Conservation (phyloP, 2,329 filamentous ascomycete genomes). For the Botrytis medusae region DNA sequence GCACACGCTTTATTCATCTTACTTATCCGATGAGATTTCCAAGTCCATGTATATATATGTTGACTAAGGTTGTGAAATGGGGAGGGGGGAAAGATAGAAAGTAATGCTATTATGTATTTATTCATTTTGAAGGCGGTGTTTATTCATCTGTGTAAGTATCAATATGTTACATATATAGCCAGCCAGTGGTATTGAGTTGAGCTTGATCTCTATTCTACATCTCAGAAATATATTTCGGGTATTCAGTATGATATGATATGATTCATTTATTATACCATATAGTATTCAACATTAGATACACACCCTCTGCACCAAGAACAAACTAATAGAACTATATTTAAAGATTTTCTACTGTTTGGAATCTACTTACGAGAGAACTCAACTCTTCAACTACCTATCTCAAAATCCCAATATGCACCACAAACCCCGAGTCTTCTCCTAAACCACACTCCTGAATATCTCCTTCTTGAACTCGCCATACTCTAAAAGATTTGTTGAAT, state of each 20-base stretch:
- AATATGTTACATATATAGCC: no score
- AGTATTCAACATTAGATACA: not conserved
- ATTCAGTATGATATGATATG: not conserved
- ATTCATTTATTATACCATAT: no score
- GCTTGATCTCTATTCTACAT: not conserved
- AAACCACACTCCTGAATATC: conserved; percentile 1
- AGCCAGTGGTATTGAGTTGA: no score
- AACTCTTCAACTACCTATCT: conserved; percentile 35
- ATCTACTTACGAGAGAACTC: not conserved
- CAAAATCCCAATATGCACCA: conserved; percentile 75
- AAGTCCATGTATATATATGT: no score
- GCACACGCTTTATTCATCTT: no score
- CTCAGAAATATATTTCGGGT: not conserved
- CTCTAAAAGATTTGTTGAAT: conserved; percentile 65
- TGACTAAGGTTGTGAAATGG: no score
- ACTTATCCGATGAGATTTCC: no score
- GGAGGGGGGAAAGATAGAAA: no score
- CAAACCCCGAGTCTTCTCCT: conserved; percentile 65
- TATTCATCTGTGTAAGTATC: no score
- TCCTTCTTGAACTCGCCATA: conserved; percentile 64
- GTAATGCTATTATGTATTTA: no score
- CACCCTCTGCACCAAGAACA: no score
- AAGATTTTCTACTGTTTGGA: not conserved
- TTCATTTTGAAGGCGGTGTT: no score
- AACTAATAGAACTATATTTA: not conserved